Base-by-base conservation (phyloP, 768 basidiomycete species). In the Sutorius australiensis region DNA sequence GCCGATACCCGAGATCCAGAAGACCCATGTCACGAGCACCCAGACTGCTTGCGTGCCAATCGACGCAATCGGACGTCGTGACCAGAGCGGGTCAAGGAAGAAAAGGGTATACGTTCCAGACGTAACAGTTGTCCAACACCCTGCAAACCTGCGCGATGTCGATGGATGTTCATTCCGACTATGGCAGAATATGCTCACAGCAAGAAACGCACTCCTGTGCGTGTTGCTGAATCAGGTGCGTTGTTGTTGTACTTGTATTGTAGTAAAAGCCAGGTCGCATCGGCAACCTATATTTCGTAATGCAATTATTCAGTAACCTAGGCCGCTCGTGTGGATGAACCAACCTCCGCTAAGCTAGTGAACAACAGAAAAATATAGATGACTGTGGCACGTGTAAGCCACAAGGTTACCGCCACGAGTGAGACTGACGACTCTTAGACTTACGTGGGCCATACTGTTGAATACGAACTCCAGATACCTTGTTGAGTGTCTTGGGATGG, bases 11-110 rank as follows among this genome's bases (percentile, higher is more conserved):
- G 81, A 70, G 17, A 83, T 72, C 84, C 84, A 86, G 42, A 83
- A 69, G 16, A 79, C 59, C 81, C 80, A 83, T 13, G 83, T 84
- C 1, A 77, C 53, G 28, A 83, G 66, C 5, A 79, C 66, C 84
- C 84, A 86, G 39, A 84, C 67, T 12, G 73, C 75, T 59, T 86
- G 84, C 0, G 81, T 73, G 8, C 83, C 82, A 36, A 85, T 68
- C 12, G 84, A 84, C 10, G 78, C 73, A 14, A 83, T 55, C 4
- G 79, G 74, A 51, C 77, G 75, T 52, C 69, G 76, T 17, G 81
- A 79, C 77, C 79, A 83, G 14, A 69, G 66, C 1, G 83, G 82
- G 60, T 86, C 83, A 6, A 85, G 67, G 63, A 84, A 83, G 34
- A 84, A 73, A 37, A 84, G 65, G n/a, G 78, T 76, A 50, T 79